phyloP scores from a whole-genome alignment of 257 asterid genomes.

The Capsicum baccatum region DNA sequence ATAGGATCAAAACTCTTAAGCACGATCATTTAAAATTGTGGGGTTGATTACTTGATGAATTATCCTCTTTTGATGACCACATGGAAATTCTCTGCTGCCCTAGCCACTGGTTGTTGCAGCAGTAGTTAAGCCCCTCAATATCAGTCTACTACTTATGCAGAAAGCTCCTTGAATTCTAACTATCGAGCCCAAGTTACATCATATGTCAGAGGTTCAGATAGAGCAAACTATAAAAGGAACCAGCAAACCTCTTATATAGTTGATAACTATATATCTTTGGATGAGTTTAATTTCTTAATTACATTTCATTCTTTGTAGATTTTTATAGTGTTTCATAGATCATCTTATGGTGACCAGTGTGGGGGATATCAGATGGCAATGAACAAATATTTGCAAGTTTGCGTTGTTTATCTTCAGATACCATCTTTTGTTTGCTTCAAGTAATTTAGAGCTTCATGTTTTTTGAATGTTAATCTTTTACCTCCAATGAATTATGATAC shows the following conservation, averaged over 20 bases:
- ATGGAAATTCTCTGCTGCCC: constrained; percentile 99
- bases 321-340: neutral
- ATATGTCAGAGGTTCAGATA: constrained; percentile 38
- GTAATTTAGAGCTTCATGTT: neutral
- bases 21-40: no score
- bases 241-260: constrained; percentile 59
- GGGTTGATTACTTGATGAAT: constrained; percentile 48
- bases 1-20: no score
- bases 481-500: neutral
- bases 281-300: constrained; percentile 59
- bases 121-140: constrained; percentile 77
- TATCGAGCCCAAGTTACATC: constrained; percentile 37
- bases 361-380: neutral
- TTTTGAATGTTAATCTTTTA: neutral
- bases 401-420: neutral
- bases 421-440: neutral
- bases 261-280: constrained; percentile 77
- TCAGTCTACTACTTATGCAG: constrained; percentile 39
- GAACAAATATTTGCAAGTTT: neutral
- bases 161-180: constrained; percentile 42
- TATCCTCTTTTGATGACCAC: constrained; percentile 96
- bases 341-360: neutral
- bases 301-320: neutral
- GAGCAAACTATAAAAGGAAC: constrained; percentile 40
- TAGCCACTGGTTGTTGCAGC: constrained; percentile 97